Conservation (phyloP, 2,329 filamentous ascomycete genomes). For the Alternaria consortialis region DNA sequence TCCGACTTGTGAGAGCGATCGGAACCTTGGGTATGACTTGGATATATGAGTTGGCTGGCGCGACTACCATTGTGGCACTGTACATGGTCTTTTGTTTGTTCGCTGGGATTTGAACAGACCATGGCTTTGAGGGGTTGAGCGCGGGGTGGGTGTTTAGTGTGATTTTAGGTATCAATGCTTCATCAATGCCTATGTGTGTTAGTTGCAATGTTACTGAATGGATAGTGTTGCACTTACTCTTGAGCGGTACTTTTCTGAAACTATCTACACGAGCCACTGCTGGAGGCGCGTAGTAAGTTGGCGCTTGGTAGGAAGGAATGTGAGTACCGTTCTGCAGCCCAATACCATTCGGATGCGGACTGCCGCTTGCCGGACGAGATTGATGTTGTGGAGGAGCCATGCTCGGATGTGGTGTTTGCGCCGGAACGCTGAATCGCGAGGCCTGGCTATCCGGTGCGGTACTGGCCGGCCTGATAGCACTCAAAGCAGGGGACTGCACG, state of each 20-base stretch:
- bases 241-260: conserved; percentile 49
- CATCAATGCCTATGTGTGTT: conserved; percentile 46
- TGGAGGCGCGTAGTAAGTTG: conserved; percentile 42
- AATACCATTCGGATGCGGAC: conserved; percentile 52
- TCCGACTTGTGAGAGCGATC: conserved; percentile 69
- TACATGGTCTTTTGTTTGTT: conserved; percentile 73
- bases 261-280: conserved; percentile 41
- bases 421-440: conserved; percentile 40
- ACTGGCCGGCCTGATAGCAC: conserved; percentile 49
- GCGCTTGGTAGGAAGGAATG: conserved; percentile 40
- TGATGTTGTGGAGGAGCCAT: conserved; percentile 53
- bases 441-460: conserved; percentile 44
- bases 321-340: conserved; percentile 37
- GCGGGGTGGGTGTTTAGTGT: conserved; percentile 73
- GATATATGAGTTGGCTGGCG: conserved; percentile 72
- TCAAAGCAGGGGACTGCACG: conserved; percentile 56
- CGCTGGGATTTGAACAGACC: conserved; percentile 71
- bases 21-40: conserved; percentile 75
- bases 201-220: conserved; percentile 19
- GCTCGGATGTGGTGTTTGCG: conserved; percentile 44
- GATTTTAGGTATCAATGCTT: conserved; percentile 74
- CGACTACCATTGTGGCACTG: conserved; percentile 75
- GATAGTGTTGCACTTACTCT: conserved; percentile 54
- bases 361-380: conserved; percentile 51
- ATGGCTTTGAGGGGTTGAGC: conserved; percentile 68